These are phyloP conservation scores for Pythium biforme DNA, from an alignment of 352 stramenopile species.

Conservation along the genomic window DNA sequence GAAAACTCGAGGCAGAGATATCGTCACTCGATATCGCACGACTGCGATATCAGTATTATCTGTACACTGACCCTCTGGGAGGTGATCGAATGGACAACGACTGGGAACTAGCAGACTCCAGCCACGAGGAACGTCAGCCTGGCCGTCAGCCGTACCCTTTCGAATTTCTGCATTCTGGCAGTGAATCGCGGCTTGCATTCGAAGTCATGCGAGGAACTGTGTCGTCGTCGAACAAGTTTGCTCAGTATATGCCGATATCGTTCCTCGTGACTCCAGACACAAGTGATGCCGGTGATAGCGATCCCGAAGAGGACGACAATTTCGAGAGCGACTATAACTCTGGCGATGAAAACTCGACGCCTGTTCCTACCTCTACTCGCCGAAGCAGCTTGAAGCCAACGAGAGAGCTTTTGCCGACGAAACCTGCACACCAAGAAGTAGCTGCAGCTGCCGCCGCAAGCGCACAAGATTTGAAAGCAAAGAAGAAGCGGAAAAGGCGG, in stretches of 20 bases:
- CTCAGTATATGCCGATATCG: constrained; percentile 72
- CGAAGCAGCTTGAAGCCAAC: constrained; percentile 35
- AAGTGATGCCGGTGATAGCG: constrained; percentile 63
- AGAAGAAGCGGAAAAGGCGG: constrained; percentile 73
- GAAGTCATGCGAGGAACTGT: constrained; percentile 77
- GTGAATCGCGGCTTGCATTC: constrained; percentile 55
- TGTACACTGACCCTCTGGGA: constrained; percentile 77
- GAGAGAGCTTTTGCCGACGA: constrained; percentile 19
- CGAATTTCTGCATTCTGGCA: constrained; percentile 69
- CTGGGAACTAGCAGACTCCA: constrained; percentile 35
- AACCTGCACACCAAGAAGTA: constrained; percentile 25
- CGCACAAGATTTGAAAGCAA: constrained; percentile 34
- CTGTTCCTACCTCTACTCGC: constrained; percentile 1
- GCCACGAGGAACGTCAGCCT: constrained; percentile 39
- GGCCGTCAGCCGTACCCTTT: constrained; percentile 46
- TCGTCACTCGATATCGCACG: constrained; percentile 72
- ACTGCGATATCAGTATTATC: constrained; percentile 77
- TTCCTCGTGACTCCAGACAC: constrained; percentile 78
- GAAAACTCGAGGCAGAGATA: constrained; percentile 70
- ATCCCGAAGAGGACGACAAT: constrained; percentile 55
- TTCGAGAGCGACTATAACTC: constrained; percentile 70
- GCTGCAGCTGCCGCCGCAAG: constrained; percentile 9
- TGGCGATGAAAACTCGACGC: constrained; percentile 42
- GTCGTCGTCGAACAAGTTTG: constrained; percentile 79
- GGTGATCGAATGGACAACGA: constrained; percentile 52